Percentiles rank a stretch among this genome's conserved stretches.
phyloP scores from a whole-genome alignment of 148 eudicot genomes.

The Salicornia ramosissima region DNA sequence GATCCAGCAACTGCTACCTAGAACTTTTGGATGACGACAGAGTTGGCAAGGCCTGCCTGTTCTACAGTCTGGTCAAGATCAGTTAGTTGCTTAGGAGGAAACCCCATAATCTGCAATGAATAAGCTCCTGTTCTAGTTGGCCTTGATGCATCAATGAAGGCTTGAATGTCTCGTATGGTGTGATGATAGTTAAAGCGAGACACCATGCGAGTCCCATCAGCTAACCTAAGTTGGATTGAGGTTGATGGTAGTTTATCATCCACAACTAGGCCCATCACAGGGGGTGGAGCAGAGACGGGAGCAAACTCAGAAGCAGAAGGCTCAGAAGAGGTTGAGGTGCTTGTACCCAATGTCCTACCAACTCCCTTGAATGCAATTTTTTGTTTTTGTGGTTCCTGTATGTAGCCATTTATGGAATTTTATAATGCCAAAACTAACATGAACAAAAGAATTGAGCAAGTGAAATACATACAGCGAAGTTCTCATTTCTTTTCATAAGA shows the following conservation, averaged over 20 bases:
- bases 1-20: slow-evolving; percentile 8
- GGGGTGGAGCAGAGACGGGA: slow-evolving; percentile 43
- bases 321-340: slow-evolving; percentile 23
- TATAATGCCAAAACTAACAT: neutral
- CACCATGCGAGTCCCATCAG: slow-evolving; percentile 83
- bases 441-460: neutral
- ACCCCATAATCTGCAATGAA: slow-evolving; percentile 65
- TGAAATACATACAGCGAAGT: slow-evolving; percentile 45
- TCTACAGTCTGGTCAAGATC: slow-evolving; percentile 72
- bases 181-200: slow-evolving; percentile 69
- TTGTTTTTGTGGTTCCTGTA: slow-evolving; percentile 52
- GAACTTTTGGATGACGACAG: slow-evolving; percentile 75
- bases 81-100: slow-evolving; percentile 74
- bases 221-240: slow-evolving; percentile 70
- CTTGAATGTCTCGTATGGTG: slow-evolving; percentile 57
- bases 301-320: slow-evolving; percentile 22
- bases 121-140: slow-evolving; percentile 52
- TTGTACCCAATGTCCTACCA: slow-evolving; percentile 59
- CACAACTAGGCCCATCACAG: slow-evolving; percentile 48
- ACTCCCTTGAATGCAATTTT: slow-evolving; percentile 52
- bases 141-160: slow-evolving; percentile 71
- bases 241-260: slow-evolving; percentile 59
- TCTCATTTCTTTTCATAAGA: slow-evolving; percentile 53
- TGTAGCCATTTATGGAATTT: slow-evolving; percentile 1
- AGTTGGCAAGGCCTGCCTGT: slow-evolving; percentile 74